Evolutionary conservation across 441 rosid genomes (phyloP).

Genomic region (Macaranga tanarius): DNA sequence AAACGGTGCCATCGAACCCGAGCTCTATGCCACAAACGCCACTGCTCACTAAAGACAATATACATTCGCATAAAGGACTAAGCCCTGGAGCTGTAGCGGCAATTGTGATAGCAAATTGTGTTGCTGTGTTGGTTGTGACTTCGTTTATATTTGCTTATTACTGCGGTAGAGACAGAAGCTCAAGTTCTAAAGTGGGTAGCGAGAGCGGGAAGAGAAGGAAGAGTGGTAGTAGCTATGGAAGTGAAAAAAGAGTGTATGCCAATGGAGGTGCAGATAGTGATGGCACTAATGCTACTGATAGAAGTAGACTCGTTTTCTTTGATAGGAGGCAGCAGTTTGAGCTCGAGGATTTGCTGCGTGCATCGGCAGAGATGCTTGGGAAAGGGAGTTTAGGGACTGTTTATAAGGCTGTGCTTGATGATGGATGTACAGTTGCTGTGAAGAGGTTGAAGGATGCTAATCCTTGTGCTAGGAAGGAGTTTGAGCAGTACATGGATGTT

Average conservation of each 20-base stretch:
- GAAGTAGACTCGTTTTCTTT: constrained; percentile 75
- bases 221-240: constrained; percentile 55
- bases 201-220: constrained; percentile 44
- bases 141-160: constrained; percentile 67
- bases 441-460: constrained; percentile 90
- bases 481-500: constrained; percentile 90
- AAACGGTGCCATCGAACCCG: constrained; percentile 74
- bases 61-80: constrained; percentile 38
- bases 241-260: constrained; percentile 50
- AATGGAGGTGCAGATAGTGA: constrained; percentile 70
- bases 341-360: constrained; percentile 77
- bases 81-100: constrained; percentile 60
- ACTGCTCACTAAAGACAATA: constrained; percentile 22
- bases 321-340: constrained; percentile 76
- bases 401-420: constrained; percentile 87
- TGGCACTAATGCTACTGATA: constrained; percentile 63
- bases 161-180: constrained; percentile 47
- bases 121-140: constrained; percentile 49
- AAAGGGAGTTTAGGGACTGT: constrained; percentile 92
- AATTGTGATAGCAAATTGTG: constrained; percentile 59
- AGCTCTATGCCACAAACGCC: constrained; percentile 66
- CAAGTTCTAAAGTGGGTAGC: constrained; percentile 42
- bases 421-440: constrained; percentile 68
- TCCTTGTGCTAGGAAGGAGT: constrained; percentile 84
- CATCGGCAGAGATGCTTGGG: constrained; percentile 97